Percentiles rank a stretch among this genome's conserved stretches.
These are phyloP conservation scores for Cordyceps farinosa DNA, from an alignment of 2,329 filamentous ascomycete genomes.

Conservation along the genomic window DNA sequence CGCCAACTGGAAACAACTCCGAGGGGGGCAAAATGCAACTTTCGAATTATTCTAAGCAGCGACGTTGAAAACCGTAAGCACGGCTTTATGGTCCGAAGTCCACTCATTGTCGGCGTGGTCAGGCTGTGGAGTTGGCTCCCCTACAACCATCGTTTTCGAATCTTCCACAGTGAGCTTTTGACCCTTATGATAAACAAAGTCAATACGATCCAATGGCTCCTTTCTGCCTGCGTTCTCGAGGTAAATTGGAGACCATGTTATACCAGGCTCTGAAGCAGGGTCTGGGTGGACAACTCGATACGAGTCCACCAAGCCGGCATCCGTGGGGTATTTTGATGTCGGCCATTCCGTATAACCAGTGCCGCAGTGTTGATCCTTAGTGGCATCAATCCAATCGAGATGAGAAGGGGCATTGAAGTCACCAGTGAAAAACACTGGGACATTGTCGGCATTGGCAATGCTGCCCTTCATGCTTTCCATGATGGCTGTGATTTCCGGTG, in stretches of 20 bases:
- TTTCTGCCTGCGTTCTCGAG: slow-evolving; percentile 27
- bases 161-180: slow-evolving; percentile 29
- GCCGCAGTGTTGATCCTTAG: slow-evolving; percentile 35
- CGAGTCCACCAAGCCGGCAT: slow-evolving; percentile 38
- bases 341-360: slow-evolving; percentile 36
- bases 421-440: slow-evolving; percentile 37
- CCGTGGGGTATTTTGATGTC: slow-evolving; percentile 32
- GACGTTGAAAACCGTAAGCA: slow-evolving; percentile 29
- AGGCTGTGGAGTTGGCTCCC: slow-evolving; percentile 33
- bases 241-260: slow-evolving; percentile 41
- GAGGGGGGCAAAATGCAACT: too few relatives aligned
- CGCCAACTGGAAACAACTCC: too few relatives aligned
- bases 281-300: slow-evolving; percentile 37
- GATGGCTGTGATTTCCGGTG: slow-evolving; percentile 36
- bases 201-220: slow-evolving; percentile 41
- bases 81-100: slow-evolving; percentile 39
- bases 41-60: background rate
- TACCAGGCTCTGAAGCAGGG: slow-evolving; percentile 31
- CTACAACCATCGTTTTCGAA: slow-evolving; percentile 32
- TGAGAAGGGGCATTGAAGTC: slow-evolving; percentile 45
- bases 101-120: slow-evolving; percentile 38
- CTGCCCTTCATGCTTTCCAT: slow-evolving; percentile 32
- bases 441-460: slow-evolving; percentile 28
- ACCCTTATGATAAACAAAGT: slow-evolving; percentile 41
- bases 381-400: slow-evolving; percentile 37